phyloP scores from a whole-genome alignment of 2,329 filamentous ascomycete species.

The Diaporthe amygdali region DNA sequence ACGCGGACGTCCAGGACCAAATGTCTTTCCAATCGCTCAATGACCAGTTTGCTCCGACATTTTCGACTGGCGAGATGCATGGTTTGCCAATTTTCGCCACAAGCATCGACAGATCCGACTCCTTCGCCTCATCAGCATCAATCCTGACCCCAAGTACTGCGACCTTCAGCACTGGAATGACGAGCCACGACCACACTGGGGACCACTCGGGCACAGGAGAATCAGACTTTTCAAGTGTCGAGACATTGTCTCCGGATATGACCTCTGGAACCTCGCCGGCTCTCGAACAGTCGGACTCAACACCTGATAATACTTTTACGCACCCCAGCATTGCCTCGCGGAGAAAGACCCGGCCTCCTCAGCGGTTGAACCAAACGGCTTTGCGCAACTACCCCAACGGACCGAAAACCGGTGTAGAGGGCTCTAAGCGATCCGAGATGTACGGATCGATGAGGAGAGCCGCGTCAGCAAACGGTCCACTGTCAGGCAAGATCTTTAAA shows the following conservation, averaged over 20 bases:
- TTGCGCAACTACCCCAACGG: slow-evolving; percentile 50
- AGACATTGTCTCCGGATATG: slow-evolving; percentile 37
- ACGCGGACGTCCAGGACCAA: slow-evolving; percentile 10
- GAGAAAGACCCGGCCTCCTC: slow-evolving; percentile 54
- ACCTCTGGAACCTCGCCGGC: slow-evolving; percentile 34
- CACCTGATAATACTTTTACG: slow-evolving; percentile 40
- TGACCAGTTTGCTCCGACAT: slow-evolving; percentile 13
- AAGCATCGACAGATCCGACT: slow-evolving; percentile 12
- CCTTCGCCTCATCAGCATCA: slow-evolving; percentile 17
- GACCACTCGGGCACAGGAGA: slow-evolving; percentile 22
- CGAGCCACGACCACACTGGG: slow-evolving; percentile 25
- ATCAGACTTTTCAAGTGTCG: slow-evolving; percentile 23
- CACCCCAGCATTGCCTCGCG: slow-evolving; percentile 60
- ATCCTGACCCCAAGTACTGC: slow-evolving; percentile 22
- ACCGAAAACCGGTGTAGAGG: slow-evolving; percentile 55
- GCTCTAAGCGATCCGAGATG: slow-evolving; percentile 48
- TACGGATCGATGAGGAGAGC: slow-evolving; percentile 59
- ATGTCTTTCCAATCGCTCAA: slow-evolving; percentile 12
- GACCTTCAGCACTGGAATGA: slow-evolving; percentile 24
- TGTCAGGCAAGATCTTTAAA: slow-evolving; percentile 49
- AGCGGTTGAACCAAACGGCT: slow-evolving; percentile 52
- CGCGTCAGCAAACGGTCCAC: slow-evolving; percentile 53
- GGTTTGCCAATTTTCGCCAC: not conserved
- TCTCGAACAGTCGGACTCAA: slow-evolving; percentile 19
- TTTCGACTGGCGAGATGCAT: slow-evolving; percentile 12